These are phyloP conservation scores for Tolypocladium nubicola DNA, from an alignment of 2,329 filamentous ascomycete genomes.

Conservation along the genomic window DNA sequence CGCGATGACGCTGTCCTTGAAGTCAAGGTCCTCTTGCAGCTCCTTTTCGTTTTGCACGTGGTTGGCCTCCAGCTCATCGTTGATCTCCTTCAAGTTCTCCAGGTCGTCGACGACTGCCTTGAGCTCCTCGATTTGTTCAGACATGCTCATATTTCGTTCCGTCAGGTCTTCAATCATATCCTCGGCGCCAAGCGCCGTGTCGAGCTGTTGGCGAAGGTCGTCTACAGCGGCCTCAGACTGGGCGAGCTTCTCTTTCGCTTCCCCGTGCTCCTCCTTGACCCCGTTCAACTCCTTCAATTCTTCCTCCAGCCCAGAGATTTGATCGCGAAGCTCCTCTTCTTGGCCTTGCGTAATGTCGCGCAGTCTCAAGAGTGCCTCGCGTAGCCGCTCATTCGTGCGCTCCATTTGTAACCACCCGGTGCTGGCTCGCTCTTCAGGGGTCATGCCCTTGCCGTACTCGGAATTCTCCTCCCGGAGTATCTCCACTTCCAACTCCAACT, in stretches of 20 bases:
- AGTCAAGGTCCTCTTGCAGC: conserved; percentile 85
- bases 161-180: conserved; percentile 90
- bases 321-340: conserved; percentile 66
- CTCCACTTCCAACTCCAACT: conserved; percentile 80
- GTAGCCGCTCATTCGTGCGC: conserved; percentile 75
- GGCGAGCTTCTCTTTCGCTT: conserved; percentile 61
- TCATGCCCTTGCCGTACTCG: conserved; percentile 75
- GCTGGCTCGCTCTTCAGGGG: conserved; percentile 75
- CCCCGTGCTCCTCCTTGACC: conserved; percentile 59
- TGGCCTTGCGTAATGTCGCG: conserved; percentile 81
- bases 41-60: conserved; percentile 91
- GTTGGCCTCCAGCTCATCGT: conserved; percentile 88
- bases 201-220: conserved; percentile 82
- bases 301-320: conserved; percentile 63
- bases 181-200: conserved; percentile 78
- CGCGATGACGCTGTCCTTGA: conserved; percentile 72
- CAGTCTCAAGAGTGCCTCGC: conserved; percentile 73
- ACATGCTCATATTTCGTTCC: conserved; percentile 74
- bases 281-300: conserved; percentile 58
- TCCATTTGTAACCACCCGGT: conserved; percentile 89
- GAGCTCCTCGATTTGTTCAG: conserved; percentile 75
- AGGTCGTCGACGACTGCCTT: conserved; percentile 76
- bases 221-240: conserved; percentile 67
- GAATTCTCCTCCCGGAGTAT: conserved; percentile 79
- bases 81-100: conserved; percentile 82